phyloP scores from a whole-genome alignment of 1,139 yeast genomes.

The Meyerozyma athensensis region DNA sequence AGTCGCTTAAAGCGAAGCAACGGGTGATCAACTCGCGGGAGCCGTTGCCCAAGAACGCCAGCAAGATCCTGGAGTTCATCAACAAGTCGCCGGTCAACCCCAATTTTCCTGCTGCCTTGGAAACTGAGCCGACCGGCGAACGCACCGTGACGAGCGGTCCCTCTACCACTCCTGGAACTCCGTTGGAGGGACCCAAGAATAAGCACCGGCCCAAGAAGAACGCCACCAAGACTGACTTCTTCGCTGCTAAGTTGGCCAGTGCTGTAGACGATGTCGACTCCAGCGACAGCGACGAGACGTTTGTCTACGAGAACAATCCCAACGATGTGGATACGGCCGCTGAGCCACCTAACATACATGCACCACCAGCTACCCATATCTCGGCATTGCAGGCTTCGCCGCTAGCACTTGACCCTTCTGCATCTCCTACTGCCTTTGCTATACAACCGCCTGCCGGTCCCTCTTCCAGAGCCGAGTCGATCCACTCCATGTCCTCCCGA shows the following conservation, averaged over 20 bases:
- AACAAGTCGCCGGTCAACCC: constrained; percentile 12
- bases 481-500: constrained; percentile 11
- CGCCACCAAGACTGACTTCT: constrained; percentile 76
- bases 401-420: neutral
- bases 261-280: constrained; percentile 89
- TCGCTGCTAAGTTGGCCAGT: constrained; percentile 90
- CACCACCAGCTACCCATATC: neutral
- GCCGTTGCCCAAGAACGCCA: constrained; percentile 32
- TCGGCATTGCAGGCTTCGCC: neutral
- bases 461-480: constrained; percentile 10
- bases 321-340: constrained; percentile 13
- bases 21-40: constrained; percentile 35
- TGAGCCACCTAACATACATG: constrained; percentile 3
- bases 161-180: neutral
- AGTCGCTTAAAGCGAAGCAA: constrained; percentile 39
- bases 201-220: constrained; percentile 8
- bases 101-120: neutral
- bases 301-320: constrained; percentile 70
- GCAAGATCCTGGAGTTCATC: constrained; percentile 31
- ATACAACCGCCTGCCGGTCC: neutral
- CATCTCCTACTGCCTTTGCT: neutral
- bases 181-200: constrained; percentile 1
- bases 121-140: neutral
- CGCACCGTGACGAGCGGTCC: neutral
- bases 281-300: constrained; percentile 88